These are phyloP conservation scores for Colletotrichum graminicola DNA, from an alignment of 2,329 filamentous ascomycete genomes.

Conservation along the genomic window DNA sequence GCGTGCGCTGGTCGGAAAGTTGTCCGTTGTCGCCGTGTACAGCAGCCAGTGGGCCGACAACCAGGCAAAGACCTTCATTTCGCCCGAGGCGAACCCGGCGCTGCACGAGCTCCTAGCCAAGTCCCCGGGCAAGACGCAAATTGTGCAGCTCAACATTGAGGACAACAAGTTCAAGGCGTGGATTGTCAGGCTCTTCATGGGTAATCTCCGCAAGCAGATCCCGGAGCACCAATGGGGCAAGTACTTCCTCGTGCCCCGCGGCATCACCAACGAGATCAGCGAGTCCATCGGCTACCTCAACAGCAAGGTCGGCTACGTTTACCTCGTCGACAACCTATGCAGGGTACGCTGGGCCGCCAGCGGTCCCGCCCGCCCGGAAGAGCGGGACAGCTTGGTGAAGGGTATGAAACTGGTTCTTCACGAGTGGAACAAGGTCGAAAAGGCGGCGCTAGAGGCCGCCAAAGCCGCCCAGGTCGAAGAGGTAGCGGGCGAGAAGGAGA, in stretches of 20 bases:
- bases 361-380: conserved; percentile 73
- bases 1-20: conserved; percentile 75
- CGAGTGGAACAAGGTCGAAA: conserved; percentile 63
- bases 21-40: conserved; percentile 85
- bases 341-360: conserved; percentile 96
- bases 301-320: conserved; percentile 92
- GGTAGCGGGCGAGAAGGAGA: conserved; percentile 4
- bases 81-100: conserved; percentile 74
- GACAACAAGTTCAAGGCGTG: conserved; percentile 78
- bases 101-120: conserved; percentile 72
- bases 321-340: conserved; percentile 87
- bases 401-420: conserved; percentile 72
- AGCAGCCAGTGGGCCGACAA: conserved; percentile 87
- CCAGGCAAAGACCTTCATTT: conserved; percentile 81
- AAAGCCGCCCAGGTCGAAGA: conserved; percentile 16
- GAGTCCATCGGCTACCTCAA: conserved; percentile 81
- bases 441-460: conserved; percentile 45
- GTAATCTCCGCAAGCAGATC: conserved; percentile 63
- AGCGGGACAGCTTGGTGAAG: conserved; percentile 75
- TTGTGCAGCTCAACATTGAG: conserved; percentile 90
- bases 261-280: conserved; percentile 70
- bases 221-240: conserved; percentile 66
- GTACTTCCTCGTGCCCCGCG: conserved; percentile 72
- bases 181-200: conserved; percentile 69
- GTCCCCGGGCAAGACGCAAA: conserved; percentile 69